phyloP scores from a whole-genome alignment of 306 rosid species.

The Cicer cuneatum region DNA sequence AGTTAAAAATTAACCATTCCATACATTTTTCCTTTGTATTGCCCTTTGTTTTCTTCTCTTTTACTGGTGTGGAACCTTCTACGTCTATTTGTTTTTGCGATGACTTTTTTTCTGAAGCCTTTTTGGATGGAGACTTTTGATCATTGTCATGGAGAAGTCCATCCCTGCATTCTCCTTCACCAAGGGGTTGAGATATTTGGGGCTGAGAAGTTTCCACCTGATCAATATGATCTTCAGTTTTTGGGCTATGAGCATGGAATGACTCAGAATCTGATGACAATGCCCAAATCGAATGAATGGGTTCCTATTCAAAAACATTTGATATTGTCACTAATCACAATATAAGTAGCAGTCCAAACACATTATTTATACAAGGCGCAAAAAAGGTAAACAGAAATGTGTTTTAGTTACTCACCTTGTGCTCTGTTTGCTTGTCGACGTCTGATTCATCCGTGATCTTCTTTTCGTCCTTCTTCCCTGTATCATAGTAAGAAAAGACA shows the following conservation, averaged over 20 bases:
- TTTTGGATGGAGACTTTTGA: constrained; percentile 60
- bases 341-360: constrained; percentile 21
- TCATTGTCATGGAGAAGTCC: constrained; percentile 45
- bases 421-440: constrained; percentile 41
- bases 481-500: constrained; percentile 37
- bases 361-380: not conserved
- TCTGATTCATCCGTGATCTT: constrained; percentile 41
- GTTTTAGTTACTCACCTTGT: constrained; percentile 50
- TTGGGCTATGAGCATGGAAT: constrained; percentile 50
- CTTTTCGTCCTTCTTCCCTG: constrained; percentile 54
- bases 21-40: constrained; percentile 56
- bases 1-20: constrained; percentile 25
- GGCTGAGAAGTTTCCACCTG: constrained; percentile 52
- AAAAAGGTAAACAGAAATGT: constrained; percentile 25
- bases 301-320: constrained; percentile 50
- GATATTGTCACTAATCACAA: constrained; percentile 45
- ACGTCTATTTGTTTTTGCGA: constrained; percentile 47
- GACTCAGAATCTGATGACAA: constrained; percentile 83
- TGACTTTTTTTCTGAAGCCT: constrained; percentile 55
- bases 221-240: constrained; percentile 47
- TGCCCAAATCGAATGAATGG: constrained; percentile 61
- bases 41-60: constrained; percentile 55
- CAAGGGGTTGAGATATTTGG: constrained; percentile 46
- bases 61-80: constrained; percentile 45
- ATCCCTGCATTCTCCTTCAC: constrained; percentile 46